phyloP scores from a whole-genome alignment of 2,329 filamentous ascomycete genomes.

The Fusarium redolens region DNA sequence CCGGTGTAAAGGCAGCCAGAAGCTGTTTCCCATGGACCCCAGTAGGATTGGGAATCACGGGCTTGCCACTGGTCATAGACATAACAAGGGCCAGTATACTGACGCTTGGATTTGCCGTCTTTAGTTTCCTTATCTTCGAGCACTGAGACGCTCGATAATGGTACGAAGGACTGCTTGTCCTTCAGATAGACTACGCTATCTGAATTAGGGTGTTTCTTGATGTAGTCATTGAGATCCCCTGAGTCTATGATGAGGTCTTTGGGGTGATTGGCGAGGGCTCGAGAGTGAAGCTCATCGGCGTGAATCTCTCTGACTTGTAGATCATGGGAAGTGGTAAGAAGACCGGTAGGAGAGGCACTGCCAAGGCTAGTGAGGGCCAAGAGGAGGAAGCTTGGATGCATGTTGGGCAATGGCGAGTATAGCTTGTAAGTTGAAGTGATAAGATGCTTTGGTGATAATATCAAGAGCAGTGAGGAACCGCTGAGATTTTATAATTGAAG shows the following conservation, averaged over 20 bases:
- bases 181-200: background rate
- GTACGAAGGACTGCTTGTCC: background rate
- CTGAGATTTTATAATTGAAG: background rate
- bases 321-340: background rate
- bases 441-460: background rate
- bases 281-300: background rate
- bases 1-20: background rate
- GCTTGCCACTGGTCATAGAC: background rate
- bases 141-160: background rate
- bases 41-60: background rate
- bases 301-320: background rate
- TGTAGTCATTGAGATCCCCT: background rate
- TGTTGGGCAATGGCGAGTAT: background rate
- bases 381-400: background rate
- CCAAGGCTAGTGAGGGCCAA: background rate
- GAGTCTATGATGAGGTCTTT: background rate
- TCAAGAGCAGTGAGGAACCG: rapidly evolving
- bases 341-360: background rate
- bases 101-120: background rate
- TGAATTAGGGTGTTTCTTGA: background rate
- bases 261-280: rapidly evolving
- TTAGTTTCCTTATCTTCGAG: background rate
- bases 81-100: background rate
- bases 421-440: background rate
- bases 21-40: background rate